phyloP scores from a whole-genome alignment of 441 rosid genomes.

The Metrosideros polymorpha region DNA sequence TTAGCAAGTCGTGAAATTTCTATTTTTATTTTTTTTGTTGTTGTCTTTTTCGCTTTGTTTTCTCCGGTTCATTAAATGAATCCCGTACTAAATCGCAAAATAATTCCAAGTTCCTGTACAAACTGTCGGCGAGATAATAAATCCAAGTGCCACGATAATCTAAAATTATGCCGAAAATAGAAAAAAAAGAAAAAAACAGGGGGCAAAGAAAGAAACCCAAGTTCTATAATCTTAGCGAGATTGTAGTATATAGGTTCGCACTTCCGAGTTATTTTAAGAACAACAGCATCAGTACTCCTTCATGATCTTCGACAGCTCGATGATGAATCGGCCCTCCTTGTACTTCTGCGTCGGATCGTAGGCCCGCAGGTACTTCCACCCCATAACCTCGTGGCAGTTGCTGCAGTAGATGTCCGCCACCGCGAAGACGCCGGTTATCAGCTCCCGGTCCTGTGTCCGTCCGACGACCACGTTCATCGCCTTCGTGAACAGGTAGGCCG shows the following conservation, averaged over 20 bases:
- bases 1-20: neutral
- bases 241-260: too few species aligned
- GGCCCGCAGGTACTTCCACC: constrained; percentile 48
- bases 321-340: constrained; percentile 41
- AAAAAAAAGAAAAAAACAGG: neutral
- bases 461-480: constrained; percentile 46
- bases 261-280: too few species aligned
- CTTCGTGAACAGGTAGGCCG: constrained; percentile 32
- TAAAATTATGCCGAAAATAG: neutral
- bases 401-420: constrained; percentile 35
- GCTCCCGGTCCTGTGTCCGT: constrained; percentile 20
- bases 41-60: neutral
- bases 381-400: constrained; percentile 39
- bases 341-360: constrained; percentile 23
- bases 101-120: neutral
- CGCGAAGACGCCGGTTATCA: constrained; percentile 25
- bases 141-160: neutral
- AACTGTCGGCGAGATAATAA: neutral
- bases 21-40: too few species aligned
- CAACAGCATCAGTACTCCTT: constrained; percentile 23
- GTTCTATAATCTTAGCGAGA: neutral
- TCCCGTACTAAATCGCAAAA: neutral
- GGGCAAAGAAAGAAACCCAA: neutral
- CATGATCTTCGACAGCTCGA: constrained; percentile 32
- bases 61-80: neutral